Percentiles rank a stretch among this genome's conserved stretches.
phyloP scores from a whole-genome alignment of 768 basidiomycete genomes.

The Lyophyllum shimeji region DNA sequence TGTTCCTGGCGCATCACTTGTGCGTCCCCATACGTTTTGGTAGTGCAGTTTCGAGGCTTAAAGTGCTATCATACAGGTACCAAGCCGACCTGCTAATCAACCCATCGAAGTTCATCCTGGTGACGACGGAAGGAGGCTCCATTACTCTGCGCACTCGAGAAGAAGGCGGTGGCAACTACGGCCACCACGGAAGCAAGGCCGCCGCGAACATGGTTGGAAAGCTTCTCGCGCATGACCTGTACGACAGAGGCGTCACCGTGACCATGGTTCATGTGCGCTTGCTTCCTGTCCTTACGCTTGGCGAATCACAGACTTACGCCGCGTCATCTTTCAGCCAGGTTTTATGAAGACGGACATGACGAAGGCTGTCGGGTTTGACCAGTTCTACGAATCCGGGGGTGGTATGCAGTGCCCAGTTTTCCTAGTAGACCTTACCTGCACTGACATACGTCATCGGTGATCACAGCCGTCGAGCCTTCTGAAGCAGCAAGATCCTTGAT shows the following conservation, averaged over 20 bases:
- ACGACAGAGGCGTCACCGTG: constrained; percentile 36
- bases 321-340: constrained; percentile 33
- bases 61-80: constrained; percentile 9
- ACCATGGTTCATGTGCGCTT: constrained; percentile 43
- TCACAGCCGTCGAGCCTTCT: constrained; percentile 40
- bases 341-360: constrained; percentile 51
- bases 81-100: constrained; percentile 24
- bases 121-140: constrained; percentile 48
- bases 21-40: neutral
- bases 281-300: neutral
- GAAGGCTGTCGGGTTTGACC: constrained; percentile 41
- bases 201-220: constrained; percentile 50
- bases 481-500: constrained; percentile 38
- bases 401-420: constrained; percentile 23
- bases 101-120: constrained; percentile 37
- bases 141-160: constrained; percentile 38
- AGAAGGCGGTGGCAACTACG: constrained; percentile 49
- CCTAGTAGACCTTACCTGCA: neutral
- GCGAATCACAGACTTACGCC: neutral
- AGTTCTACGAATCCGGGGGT: constrained; percentile 43
- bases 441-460: neutral
- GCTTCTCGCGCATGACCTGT: constrained; percentile 38
- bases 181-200: constrained; percentile 48
- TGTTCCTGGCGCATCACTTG: constrained; percentile 33
- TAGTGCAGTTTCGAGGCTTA: neutral